phyloP scores from a whole-genome alignment of 371 early-diverging fungal genomes.

The Scutellospora calospora region DNA sequence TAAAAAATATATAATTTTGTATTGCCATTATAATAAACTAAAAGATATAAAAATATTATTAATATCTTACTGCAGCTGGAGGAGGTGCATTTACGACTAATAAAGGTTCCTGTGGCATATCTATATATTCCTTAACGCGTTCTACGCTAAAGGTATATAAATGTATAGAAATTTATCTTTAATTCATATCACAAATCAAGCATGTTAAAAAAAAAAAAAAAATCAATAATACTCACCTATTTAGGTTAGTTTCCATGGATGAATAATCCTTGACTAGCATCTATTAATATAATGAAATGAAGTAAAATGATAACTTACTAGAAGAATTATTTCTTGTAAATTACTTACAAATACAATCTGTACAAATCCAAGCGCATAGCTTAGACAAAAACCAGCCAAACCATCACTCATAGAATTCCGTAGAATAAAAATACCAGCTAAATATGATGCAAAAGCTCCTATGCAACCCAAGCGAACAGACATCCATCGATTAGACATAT shows the following conservation, averaged over 20 bases:
- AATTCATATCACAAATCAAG: no score
- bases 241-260: constrained; percentile 54
- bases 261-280: constrained; percentile 42
- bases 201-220: no score
- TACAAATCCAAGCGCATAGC: constrained; percentile 78
- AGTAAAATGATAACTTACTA: neutral
- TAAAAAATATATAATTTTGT: neutral
- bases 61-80: constrained; percentile 54
- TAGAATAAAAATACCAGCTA: constrained; percentile 69
- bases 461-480: constrained; percentile 77
- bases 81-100: constrained; percentile 60
- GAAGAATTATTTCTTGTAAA: neutral
- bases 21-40: neutral
- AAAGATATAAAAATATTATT: neutral
- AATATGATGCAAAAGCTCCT: constrained; percentile 74
- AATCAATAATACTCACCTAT: constrained; percentile 38
- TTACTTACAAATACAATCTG: constrained; percentile 47
- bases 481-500: constrained; percentile 93
- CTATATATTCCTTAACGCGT: constrained; percentile 82
- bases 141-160: constrained; percentile 83
- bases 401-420: constrained; percentile 75
- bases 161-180: constrained; percentile 48
- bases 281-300: constrained; percentile 45
- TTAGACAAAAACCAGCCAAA: constrained; percentile 83
- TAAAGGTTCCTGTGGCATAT: constrained; percentile 80